Percentiles rank a stretch among this genome's conserved stretches.
phyloP scores from a whole-genome alignment of 2,329 filamentous ascomycete genomes.

The Arachnopeziza araneosa region DNA sequence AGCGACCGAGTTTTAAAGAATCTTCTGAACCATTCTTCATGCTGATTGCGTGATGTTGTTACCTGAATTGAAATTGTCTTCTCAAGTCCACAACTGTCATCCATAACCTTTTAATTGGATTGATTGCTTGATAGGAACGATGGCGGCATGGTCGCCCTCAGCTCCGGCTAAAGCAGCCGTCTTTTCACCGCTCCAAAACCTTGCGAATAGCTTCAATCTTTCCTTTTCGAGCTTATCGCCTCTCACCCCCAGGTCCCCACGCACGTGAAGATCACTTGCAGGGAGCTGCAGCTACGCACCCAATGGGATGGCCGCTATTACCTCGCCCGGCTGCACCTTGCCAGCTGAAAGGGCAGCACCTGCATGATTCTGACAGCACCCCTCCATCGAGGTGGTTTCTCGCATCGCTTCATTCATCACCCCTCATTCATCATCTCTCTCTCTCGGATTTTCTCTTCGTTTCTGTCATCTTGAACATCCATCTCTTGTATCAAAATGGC shows the following conservation, averaged over 20 bases:
- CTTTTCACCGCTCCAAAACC: too few relatives aligned
- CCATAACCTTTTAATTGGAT: too few relatives aligned
- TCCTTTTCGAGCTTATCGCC: background rate
- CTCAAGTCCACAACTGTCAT: too few relatives aligned
- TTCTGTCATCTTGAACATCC: background rate
- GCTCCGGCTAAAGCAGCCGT: too few relatives aligned
- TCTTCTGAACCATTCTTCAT: too few relatives aligned
- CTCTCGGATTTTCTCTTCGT: background rate
- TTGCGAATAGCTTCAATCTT: background rate
- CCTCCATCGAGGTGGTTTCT: background rate
- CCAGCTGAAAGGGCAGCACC: background rate
- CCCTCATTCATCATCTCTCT: background rate
- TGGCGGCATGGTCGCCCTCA: too few relatives aligned
- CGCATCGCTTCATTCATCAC: background rate
- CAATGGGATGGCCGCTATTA: background rate
- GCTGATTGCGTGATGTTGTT: too few relatives aligned
- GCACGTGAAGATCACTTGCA: background rate
- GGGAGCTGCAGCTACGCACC: background rate
- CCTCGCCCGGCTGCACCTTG: background rate
- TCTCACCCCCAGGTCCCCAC: background rate
- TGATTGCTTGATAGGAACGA: too few relatives aligned
- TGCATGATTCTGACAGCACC: background rate
- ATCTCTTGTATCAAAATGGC: conserved; percentile 2
- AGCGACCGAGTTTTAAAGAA: too few relatives aligned
- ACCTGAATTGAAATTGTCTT: too few relatives aligned